Percentiles rank a stretch among this genome's conserved stretches.
phyloP scores from a whole-genome alignment of 768 basidiomycete species.

The Lentinula sp. region DNA sequence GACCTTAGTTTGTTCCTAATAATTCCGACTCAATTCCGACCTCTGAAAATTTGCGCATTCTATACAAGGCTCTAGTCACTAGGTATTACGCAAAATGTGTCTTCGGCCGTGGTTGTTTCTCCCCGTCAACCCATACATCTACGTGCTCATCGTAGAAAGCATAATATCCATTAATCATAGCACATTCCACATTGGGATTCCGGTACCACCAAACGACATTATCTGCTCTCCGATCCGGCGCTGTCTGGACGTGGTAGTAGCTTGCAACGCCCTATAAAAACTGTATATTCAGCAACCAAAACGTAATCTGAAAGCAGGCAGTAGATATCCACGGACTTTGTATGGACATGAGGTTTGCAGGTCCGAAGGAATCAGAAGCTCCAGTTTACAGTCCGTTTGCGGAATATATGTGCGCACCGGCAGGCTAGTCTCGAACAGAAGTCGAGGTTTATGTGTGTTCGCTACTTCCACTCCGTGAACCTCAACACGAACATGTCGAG shows the following conservation, averaged over 20 bases:
- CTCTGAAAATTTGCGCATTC: background rate
- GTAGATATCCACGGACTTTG: conserved; percentile 36
- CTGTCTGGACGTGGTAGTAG: conserved; percentile 47
- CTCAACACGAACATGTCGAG: conserved; percentile 55
- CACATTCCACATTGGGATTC: conserved; percentile 43
- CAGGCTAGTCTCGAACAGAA: conserved; percentile 55
- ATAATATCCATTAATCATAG: conserved; percentile 41
- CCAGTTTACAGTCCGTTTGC: conserved; percentile 45
- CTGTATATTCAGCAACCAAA: background rate
- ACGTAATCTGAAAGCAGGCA: background rate
- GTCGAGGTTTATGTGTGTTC: conserved; percentile 44
- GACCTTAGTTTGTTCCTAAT: background rate
- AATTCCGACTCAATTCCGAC: background rate
- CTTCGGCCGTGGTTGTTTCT: conserved; percentile 35
- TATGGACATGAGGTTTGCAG: conserved; percentile 51
- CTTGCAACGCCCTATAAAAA: conserved; percentile 46
- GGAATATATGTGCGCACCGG: conserved; percentile 58
- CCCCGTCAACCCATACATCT: conserved; percentile 58
- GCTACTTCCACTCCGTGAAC: conserved; percentile 58
- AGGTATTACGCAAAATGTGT: background rate
- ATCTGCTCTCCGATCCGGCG: conserved; percentile 34
- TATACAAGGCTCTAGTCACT: background rate
- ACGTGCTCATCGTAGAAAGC: conserved; percentile 67
- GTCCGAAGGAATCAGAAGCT: conserved; percentile 41
- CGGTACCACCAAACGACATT: conserved; percentile 65